Evolutionary conservation across 1,284 basidiomycete species (phyloP), one percentile per base, ranked within the genome.

Genomic region (Cutaneotrichosporon cyanovorans): DNA sequence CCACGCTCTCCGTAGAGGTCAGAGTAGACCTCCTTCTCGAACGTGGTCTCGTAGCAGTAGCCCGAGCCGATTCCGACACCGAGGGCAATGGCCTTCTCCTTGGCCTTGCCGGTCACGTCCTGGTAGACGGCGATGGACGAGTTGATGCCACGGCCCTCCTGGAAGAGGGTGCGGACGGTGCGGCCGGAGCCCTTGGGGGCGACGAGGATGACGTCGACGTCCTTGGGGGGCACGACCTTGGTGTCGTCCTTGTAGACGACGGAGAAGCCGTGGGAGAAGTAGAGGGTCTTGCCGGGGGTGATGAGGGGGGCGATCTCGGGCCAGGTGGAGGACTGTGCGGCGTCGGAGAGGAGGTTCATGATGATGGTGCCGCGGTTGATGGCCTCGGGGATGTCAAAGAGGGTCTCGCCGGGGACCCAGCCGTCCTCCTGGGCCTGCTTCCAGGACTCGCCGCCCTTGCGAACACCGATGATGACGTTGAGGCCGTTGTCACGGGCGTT

Each of bases 241-340:
- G 93, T 99, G 75, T 97, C 89, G 19, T 97, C 83, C 79, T 93
- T 90, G 84, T 86, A 99, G 58, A 98, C 90, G 61, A 97, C 81
- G 60, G 92, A 97, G 84, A 99, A 99, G 68, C 95, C 95, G 75
- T 99, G 95, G 8, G 92, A 90, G 78, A 98, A 99, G 84, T 98
- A 97, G 60, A 99, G 84, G 20, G 95, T 98, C 81, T 98, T 97
- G 75, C 89, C 92, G 81, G 93, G 91, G 74, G 89, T 96, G 77
- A 97, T 90, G 61, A 91, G 80, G 53, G 92, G 90, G 37, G 82
- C 84, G 64, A 99, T 68, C 53, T 80, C 76, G 40, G 83, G 77
- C 93, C 93, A 99, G 32, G 91, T 96, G 71, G 85, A 80, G 25
- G 89, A 91, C 76, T 98, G 95, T 25, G 93, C 93, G 43, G 95